Base-by-base conservation (phyloP, 108 stramenopile species). In the Aurantiochytrium sp. region DNA sequence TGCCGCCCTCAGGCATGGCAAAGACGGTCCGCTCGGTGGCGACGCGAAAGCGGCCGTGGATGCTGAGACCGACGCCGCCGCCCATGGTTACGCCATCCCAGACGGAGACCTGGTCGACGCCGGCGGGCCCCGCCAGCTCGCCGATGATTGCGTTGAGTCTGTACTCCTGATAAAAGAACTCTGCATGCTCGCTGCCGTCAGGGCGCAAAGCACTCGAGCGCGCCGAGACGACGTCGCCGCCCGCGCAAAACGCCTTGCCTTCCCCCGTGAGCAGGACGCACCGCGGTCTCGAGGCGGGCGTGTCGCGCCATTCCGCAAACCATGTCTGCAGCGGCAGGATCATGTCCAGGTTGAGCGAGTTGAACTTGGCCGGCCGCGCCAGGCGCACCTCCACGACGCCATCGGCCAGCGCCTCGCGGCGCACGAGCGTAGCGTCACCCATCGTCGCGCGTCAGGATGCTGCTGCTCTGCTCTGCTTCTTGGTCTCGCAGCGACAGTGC, bases 81-180 rank as follows among this genome's bases (percentile, higher is more conserved):
- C 99, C 99, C 97, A 99, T 97, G 69, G 97, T 96, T 34, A 98
- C 91, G 36, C 99, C 99, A 90, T 99, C 96, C 97, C 97, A 98
- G 37, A 99, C 37, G 4, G 96, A 95, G 0, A 98, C 88, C 55
- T 96, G 95, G 1, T 95, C 94, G 10, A 65, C 2, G 15, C 59
- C 59, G 24, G 15, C 24, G 59, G 50, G 50, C 17, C 50, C 50
- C 15, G 32, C 32, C 32, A 65, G 3, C 32, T 65, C 34, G 34
- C 92, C 93, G 10, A 96, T 92, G 85, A 96, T 88, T 27, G 94
- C 55, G 91, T 98, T 97, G 55, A 98, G 88, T 73, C 91, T 41
- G 85, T 98, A 98, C 88, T 98, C 97, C 59, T 95, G 90, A 30
- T 91, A 90, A 87, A 98, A 98, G 90, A 97, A 98, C 15, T 93